Conservation (phyloP, 805 yeast species). For the Grigorovia jiainica region DNA sequence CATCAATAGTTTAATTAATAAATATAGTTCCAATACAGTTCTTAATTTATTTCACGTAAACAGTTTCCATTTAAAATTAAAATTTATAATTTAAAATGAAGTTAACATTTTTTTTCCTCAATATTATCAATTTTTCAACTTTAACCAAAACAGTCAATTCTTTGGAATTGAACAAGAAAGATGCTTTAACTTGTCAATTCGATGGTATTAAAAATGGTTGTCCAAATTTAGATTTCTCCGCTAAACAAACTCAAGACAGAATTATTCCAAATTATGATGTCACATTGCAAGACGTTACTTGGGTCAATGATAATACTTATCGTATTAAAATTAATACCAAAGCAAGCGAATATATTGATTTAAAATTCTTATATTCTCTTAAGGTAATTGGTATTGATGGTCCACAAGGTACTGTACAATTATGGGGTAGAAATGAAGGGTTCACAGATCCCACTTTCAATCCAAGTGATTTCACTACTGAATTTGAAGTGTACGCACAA, state of each 20-base stretch:
- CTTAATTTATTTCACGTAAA: not conserved
- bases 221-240: slow-evolving; percentile 10
- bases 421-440: slow-evolving; percentile 12
- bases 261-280: slow-evolving; percentile 7
- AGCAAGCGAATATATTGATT: slow-evolving; percentile 9
- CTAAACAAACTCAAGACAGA: slow-evolving; percentile 3
- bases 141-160: too few relatives aligned
- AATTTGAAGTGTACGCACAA: slow-evolving; percentile 10
- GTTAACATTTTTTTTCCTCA: too few relatives aligned
- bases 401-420: slow-evolving; percentile 9
- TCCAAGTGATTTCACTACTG: slow-evolving; percentile 15
- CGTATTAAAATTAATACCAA: slow-evolving; percentile 12
- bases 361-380: slow-evolving; percentile 10
- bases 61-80: not conserved
- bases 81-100: too few relatives aligned
- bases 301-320: slow-evolving; percentile 8
- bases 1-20: too few relatives aligned
- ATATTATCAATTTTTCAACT: too few relatives aligned
- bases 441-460: slow-evolving; percentile 4
- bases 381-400: slow-evolving; percentile 11
- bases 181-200: not conserved
- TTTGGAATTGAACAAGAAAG: too few relatives aligned
- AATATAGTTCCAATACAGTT: too few relatives aligned
- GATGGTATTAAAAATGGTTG: slow-evolving; percentile 6
- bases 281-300: slow-evolving; percentile 7